phyloP scores from a whole-genome alignment of 164 flowering plant genomes.

The Pachysandra terminalis region DNA sequence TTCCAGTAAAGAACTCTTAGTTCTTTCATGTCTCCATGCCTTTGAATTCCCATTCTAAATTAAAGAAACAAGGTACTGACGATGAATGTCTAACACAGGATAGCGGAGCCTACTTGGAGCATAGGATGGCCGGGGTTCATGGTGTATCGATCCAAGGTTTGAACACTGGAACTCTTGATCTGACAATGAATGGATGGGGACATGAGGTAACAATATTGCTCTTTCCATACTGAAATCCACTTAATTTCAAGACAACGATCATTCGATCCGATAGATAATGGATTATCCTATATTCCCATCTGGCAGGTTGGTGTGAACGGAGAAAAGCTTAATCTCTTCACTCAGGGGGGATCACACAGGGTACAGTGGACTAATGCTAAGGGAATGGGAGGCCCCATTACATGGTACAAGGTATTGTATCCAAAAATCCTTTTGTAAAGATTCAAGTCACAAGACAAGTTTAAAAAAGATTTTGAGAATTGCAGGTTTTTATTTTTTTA shows the following conservation, averaged over 20 bases:
- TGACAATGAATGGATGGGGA: slow-evolving; percentile 55
- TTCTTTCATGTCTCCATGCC: not conserved
- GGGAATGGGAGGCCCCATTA: slow-evolving; percentile 23
- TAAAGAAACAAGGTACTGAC: not conserved
- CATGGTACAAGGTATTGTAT: slow-evolving; percentile 61
- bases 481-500: no score
- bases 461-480: no score
- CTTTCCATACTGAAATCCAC: not conserved
- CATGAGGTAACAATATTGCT: slow-evolving; percentile 45
- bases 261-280: slow-evolving; percentile 31
- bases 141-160: slow-evolving; percentile 39
- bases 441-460: no score
- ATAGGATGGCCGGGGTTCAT: slow-evolving; percentile 50
- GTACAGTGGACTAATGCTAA: slow-evolving; percentile 42
- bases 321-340: slow-evolving; percentile 44
- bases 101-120: slow-evolving; percentile 71
- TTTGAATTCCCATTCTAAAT: not conserved
- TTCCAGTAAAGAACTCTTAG: slow-evolving; percentile 39
- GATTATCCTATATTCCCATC: not conserved
- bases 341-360: slow-evolving; percentile 52
- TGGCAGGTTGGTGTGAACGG: slow-evolving; percentile 68
- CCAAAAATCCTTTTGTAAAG: no score
- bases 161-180: slow-evolving; percentile 62
- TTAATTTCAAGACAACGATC: not conserved
- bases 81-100: slow-evolving; percentile 30